Conservation (phyloP, 306 rosid genomes). For the Dalbergia cochinchinensis region DNA sequence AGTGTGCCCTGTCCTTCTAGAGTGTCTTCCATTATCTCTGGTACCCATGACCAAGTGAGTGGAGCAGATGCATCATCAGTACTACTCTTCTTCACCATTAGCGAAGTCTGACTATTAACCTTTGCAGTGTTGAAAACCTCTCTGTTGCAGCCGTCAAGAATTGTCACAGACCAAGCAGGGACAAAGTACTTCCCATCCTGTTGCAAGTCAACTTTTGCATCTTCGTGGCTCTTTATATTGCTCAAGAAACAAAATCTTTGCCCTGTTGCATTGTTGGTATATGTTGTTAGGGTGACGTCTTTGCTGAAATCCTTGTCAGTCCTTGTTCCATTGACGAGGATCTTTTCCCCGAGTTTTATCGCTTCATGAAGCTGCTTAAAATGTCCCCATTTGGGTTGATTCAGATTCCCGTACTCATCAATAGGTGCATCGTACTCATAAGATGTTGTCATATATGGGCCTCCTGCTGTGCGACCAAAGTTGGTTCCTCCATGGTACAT, state of each 20-base stretch:
- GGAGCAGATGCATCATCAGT: not conserved
- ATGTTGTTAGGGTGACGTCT: not conserved
- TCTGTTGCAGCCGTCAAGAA: conserved; percentile 42
- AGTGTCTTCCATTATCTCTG: conserved; percentile 24
- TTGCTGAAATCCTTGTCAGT: not conserved
- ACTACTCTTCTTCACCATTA: conserved; percentile 8
- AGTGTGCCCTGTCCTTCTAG: not conserved
- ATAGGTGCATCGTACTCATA: conserved; percentile 47
- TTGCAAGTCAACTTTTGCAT: not conserved
- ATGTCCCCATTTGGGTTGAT: conserved; percentile 56
- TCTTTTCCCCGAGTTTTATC: not conserved
- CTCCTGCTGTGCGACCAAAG: not conserved
- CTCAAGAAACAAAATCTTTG: conserved; percentile 18
- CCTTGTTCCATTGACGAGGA: conserved; percentile 7
- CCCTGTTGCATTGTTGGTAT: not conserved
- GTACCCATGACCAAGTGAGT: conserved; percentile 26
- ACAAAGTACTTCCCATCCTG: conserved; percentile 20
- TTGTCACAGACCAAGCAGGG: conserved; percentile 42
- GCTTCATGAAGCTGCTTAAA: conserved; percentile 46
- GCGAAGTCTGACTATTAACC: conserved; percentile 31
- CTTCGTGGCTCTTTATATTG: not conserved
- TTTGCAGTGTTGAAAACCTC: conserved; percentile 45
- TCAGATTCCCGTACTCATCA: conserved; percentile 52
- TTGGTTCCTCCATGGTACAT: not conserved
- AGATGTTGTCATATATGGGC: conserved; percentile 28